Evolutionary conservation across 139 green algal species (phyloP), one percentile per base, ranked within the genome.

Genomic region (Chlamydomonas urium): DNA sequence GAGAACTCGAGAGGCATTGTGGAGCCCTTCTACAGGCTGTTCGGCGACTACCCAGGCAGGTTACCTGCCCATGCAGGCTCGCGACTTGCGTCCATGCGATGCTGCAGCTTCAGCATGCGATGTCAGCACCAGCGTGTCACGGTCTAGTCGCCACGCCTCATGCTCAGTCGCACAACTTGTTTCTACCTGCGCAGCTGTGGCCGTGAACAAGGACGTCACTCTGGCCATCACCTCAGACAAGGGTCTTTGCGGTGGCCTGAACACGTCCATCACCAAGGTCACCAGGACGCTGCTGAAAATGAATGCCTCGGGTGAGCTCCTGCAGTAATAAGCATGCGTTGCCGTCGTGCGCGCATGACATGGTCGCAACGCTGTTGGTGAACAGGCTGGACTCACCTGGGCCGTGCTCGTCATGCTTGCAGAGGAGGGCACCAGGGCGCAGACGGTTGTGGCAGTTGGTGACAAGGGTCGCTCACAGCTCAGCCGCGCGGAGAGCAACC

Each of bases 221-320:
- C 71, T 99, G 17, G 84, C 94, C 4, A 68, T 99, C 31, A 94
- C 93, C 0, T 93, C 93, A 3, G 96, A 99, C 82, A 88, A 85
- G 50, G 96, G 96, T 36, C 87, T 99, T 50, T 99, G 96, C 81
- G 96, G 96, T 71, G 96, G 95, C 50, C 94, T 99, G 66, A 99
- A 99, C 90, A 92, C 90, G 56, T 96, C 86, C 37, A 87, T 97
- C 35, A 87, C 88, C 71, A 99, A 98, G 79, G 93, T 95, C 79
- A 88, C 89, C 0, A 77, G 82, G 19, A 76, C 77, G 29, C 45
- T 90, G 50, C 61, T 84, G 29, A 56, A 75, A 50, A 79, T 89
- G 71, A 81, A 75, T 73, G 14, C 79, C 63, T 45, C 65, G 33
- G 57, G 78, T 87, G 37, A 34, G 50, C 24, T 24, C 14, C 42